Conservation (phyloP, 2,329 filamentous ascomycete species). For the Tolypocladium amazonense region DNA sequence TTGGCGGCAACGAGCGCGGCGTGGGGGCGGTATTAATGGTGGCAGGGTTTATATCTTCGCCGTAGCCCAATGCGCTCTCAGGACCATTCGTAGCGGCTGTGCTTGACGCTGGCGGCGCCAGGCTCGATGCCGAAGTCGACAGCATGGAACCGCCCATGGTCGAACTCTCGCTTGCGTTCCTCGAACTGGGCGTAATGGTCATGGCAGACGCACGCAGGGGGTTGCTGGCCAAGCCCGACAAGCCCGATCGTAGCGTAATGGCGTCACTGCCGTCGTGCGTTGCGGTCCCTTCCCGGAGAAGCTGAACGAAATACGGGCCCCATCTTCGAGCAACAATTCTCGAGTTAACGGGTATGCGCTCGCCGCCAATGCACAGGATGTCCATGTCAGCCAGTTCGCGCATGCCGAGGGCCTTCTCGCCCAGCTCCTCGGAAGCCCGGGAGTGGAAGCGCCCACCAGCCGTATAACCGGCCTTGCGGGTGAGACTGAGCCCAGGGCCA, state of each 20-base stretch:
- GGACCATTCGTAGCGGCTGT: slow-evolving; percentile 34
- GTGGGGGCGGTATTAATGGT: slow-evolving; percentile 45
- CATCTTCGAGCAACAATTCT: slow-evolving; percentile 77
- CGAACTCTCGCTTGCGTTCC: slow-evolving; percentile 35
- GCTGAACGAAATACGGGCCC: slow-evolving; percentile 92
- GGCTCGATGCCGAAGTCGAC: slow-evolving; percentile 25
- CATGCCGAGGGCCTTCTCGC: slow-evolving; percentile 66
- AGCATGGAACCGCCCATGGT: slow-evolving; percentile 32
- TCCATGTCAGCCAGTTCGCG: slow-evolving; percentile 96
- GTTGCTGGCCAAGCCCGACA: slow-evolving; percentile 41
- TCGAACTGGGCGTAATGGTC: slow-evolving; percentile 66
- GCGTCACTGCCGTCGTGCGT: slow-evolving; percentile 65
- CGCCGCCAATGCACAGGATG: slow-evolving; percentile 80
- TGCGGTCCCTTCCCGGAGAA: slow-evolving; percentile 71
- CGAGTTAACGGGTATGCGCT: slow-evolving; percentile 89
- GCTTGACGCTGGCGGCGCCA: slow-evolving; percentile 25
- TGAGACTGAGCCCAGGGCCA: slow-evolving; percentile 43
- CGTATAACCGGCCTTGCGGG: slow-evolving; percentile 51
- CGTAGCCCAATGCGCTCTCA: slow-evolving; percentile 19
- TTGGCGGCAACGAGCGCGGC: slow-evolving; percentile 44
- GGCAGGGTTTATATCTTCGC: slow-evolving; percentile 30
- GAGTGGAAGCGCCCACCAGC: slow-evolving; percentile 70
- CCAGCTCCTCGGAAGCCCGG: slow-evolving; percentile 72
- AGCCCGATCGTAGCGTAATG: slow-evolving; percentile 59
- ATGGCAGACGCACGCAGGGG: slow-evolving; percentile 68